phyloP scores from a whole-genome alignment of 164 flowering plant genomes.

The Piper betle region DNA sequence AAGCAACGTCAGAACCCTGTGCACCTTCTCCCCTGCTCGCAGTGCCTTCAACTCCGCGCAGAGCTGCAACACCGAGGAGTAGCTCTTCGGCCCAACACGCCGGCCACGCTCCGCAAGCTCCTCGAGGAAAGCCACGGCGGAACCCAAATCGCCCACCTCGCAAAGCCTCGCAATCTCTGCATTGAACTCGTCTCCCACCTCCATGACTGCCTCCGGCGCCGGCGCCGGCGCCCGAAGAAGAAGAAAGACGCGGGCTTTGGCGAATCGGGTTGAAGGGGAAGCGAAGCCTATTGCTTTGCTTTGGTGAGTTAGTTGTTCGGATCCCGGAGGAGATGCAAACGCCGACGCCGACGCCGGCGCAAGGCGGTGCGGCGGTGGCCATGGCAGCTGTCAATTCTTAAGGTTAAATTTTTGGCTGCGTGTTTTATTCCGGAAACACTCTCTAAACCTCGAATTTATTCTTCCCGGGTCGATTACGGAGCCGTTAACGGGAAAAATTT shows the following conservation, averaged over 20 bases:
- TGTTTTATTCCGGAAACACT: no score
- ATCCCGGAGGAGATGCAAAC: neutral
- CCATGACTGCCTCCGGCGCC: neutral
- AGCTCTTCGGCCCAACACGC: constrained; percentile 26
- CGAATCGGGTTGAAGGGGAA: neutral
- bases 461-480: no score
- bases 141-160: constrained; percentile 32
- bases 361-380: neutral
- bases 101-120: constrained; percentile 6
- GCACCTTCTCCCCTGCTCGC: constrained; percentile 34
- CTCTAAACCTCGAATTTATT: no score
- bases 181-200: constrained; percentile 2
- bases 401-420: no score
- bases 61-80: constrained; percentile 40
- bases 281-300: neutral
- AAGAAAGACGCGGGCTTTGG: neutral
- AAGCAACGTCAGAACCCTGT: constrained; percentile 16
- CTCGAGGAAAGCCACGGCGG: constrained; percentile 35
- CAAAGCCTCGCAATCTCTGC: constrained; percentile 27
- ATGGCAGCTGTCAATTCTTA: neutral
- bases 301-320: neutral
- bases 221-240: neutral
- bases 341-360: neutral
- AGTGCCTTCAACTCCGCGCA: constrained; percentile 45
- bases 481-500: no score